Percentiles rank a stretch among this genome's conserved stretches.
Evolutionary conservation across 768 basidiomycete genomes (phyloP).

Genomic region (Boletus subparvulus): DNA sequence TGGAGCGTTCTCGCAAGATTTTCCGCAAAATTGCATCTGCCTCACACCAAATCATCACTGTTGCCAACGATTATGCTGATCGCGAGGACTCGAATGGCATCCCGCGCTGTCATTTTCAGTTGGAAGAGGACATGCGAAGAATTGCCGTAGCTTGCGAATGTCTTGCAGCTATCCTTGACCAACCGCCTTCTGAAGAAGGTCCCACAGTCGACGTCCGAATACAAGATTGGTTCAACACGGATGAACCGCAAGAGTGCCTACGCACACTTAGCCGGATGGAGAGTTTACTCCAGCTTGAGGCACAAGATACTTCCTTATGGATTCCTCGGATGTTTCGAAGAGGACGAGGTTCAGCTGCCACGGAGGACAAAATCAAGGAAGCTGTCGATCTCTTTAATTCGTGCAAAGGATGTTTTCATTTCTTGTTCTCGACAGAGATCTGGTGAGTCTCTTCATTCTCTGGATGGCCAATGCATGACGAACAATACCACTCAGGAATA

Average conservation of each 20-base stretch:
- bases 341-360: neutral
- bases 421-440: slow-evolving; percentile 1
- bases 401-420: neutral
- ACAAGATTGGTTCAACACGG: slow-evolving; percentile 4
- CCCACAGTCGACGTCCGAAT: neutral
- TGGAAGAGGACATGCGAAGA: slow-evolving; percentile 6
- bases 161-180: neutral
- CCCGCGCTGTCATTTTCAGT: neutral
- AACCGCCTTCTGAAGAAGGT: neutral
- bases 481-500: neutral
- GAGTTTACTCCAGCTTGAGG: neutral
- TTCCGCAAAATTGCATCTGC: neutral
- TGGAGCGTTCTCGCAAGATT: slow-evolving; percentile 6
- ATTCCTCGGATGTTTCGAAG: neutral
- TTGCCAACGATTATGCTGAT: slow-evolving; percentile 4
- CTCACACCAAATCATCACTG: neutral
- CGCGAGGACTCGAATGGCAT: neutral
- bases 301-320: neutral
- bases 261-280: neutral
- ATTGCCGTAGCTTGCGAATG: slow-evolving; percentile 5
- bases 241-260: neutral
- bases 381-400: neutral
- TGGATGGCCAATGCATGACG: neutral
- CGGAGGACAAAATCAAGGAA: neutral
- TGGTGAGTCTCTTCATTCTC: neutral